Percentiles rank a stretch among this genome's conserved stretches.
Evolutionary conservation across 2,329 filamentous ascomycete species (phyloP).

Genomic region (Aspergillus persii): DNA sequence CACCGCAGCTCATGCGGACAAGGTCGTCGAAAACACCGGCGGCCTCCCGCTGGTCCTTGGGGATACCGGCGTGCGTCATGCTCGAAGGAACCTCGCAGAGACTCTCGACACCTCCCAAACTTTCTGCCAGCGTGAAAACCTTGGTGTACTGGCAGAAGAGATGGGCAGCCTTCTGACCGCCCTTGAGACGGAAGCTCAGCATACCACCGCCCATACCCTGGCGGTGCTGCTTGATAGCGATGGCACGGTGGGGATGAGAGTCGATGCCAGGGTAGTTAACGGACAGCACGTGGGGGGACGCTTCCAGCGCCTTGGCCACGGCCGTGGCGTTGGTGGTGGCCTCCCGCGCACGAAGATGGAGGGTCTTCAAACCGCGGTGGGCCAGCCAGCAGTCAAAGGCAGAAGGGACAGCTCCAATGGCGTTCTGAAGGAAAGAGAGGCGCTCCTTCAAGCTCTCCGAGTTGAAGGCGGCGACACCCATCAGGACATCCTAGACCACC

Average conservation of each 20-base stretch:
- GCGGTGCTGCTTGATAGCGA: slow-evolving; percentile 88
- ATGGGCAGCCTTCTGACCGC: slow-evolving; percentile 81
- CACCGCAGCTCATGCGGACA: slow-evolving; percentile 86
- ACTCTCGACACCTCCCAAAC: slow-evolving; percentile 85
- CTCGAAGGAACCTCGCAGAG: slow-evolving; percentile 87
- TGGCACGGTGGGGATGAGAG: slow-evolving; percentile 80
- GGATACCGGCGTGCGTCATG: slow-evolving; percentile 98
- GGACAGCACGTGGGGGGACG: slow-evolving; percentile 75
- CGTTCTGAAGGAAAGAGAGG: slow-evolving; percentile 91
- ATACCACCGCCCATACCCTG: slow-evolving; percentile 94
- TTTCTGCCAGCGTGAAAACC: slow-evolving; percentile 92
- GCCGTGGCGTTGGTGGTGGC: slow-evolving; percentile 76
- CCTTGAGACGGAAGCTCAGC: slow-evolving; percentile 92
- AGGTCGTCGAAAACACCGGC: slow-evolving; percentile 95
- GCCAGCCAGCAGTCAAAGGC: slow-evolving; percentile 98
- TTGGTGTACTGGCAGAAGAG: slow-evolving; percentile 86
- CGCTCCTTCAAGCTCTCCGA: slow-evolving; percentile 72
- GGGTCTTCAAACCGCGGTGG: slow-evolving; percentile 92
- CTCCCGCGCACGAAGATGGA: slow-evolving; percentile 87
- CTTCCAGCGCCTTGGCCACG: slow-evolving; percentile 73
- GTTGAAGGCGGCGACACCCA: slow-evolving; percentile 97
- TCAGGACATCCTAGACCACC: slow-evolving; percentile 72
- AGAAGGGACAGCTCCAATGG: slow-evolving; percentile 90
- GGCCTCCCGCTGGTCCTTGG: slow-evolving; percentile 81
- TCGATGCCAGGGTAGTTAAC: slow-evolving; percentile 95